Conservation (phyloP, 2,329 filamentous ascomycete species). For the Xylariaceae sp. region DNA sequence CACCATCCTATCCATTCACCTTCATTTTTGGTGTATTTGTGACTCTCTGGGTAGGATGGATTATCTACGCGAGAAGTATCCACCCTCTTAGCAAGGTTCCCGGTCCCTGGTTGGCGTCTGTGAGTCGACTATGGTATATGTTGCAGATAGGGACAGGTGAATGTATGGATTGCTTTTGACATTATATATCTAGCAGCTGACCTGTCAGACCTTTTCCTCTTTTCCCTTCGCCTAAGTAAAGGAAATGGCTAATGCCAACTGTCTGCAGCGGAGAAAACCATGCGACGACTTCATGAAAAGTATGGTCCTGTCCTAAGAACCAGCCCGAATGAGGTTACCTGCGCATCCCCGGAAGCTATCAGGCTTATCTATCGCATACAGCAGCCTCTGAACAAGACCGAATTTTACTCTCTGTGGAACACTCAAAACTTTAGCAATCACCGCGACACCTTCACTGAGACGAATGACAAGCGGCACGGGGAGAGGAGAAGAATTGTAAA, state of each 20-base stretch:
- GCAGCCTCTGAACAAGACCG: constrained; percentile 23
- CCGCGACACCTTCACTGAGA: constrained; percentile 23
- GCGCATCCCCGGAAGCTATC: constrained; percentile 22
- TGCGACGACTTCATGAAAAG: constrained; percentile 16
- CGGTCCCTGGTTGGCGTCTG: constrained; percentile 23
- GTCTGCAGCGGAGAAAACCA: constrained; percentile 16
- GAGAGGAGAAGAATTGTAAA: constrained; percentile 25
- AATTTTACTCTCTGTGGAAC: constrained; percentile 25
- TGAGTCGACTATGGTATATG: constrained; percentile 26
- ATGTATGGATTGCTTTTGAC: constrained; percentile 12
- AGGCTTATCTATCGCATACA: constrained; percentile 24
- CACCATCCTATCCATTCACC: constrained; percentile 12
- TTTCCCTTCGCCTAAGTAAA: neutral
- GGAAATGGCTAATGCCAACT: constrained; percentile 5
- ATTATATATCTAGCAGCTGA: neutral
- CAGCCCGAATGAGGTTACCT: constrained; percentile 24
- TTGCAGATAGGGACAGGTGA: constrained; percentile 19
- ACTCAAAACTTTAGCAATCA: constrained; percentile 21
- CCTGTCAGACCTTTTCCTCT: neutral
- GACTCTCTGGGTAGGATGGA: constrained; percentile 19
- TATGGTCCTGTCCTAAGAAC: constrained; percentile 21
- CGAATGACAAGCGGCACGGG: constrained; percentile 23
- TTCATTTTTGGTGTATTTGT: constrained; percentile 5
- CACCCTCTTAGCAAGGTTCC: constrained; percentile 25
- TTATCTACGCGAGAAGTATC: constrained; percentile 20